Evolutionary conservation across 2,329 filamentous ascomycete genomes (phyloP), one percentile per base, ranked within the genome.

Genomic region (Fusarium succisae): DNA sequence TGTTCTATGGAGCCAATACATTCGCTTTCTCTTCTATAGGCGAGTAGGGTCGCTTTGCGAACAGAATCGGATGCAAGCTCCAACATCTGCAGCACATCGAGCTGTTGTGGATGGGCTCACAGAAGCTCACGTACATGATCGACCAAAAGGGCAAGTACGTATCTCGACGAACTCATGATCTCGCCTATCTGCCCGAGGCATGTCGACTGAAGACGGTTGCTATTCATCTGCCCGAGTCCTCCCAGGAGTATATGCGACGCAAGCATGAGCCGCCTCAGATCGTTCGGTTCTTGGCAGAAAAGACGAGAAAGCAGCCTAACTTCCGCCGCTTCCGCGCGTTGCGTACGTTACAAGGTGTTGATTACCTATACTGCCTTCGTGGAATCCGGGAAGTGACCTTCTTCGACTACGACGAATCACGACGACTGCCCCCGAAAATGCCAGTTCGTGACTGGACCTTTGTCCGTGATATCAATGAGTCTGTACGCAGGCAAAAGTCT

Each of bases 11-110:
- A 13, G 67, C 79, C 4, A 89, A 89, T 71, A 85, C 79, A 0
- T 88, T 88, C 67, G 84, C 83, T 1, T 88, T 89, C 73, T 87
- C 85, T n/a, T 86, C 84, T n/a, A 77, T 89, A 0, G 87, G 87
- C 51, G 87, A 89, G 76, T 84, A 86, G 75, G 83, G 83, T 59
- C 82, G 85, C 48, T 89, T 89, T 72, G 82, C 81, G 60, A 74
- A 72, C 3, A 83, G 85, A 1, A 87, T 87, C 28, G 81, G 82
- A 3, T 73, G 79, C 8, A 82, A 84, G 0, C 66, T 84, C 2
- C 81, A 85, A n/a, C 79, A 86, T 1, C 47, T 88, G 0, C 85
- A 84, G 56, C 80, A 86, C 38, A 65, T 88, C 1, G 85, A 87
- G 67, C 47, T 88, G 0, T 74, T 86, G 4, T 86, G 84, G 79